These are phyloP conservation scores for Nitzschia putrida DNA, from an alignment of 108 stramenopile species.

Conservation along the genomic window DNA sequence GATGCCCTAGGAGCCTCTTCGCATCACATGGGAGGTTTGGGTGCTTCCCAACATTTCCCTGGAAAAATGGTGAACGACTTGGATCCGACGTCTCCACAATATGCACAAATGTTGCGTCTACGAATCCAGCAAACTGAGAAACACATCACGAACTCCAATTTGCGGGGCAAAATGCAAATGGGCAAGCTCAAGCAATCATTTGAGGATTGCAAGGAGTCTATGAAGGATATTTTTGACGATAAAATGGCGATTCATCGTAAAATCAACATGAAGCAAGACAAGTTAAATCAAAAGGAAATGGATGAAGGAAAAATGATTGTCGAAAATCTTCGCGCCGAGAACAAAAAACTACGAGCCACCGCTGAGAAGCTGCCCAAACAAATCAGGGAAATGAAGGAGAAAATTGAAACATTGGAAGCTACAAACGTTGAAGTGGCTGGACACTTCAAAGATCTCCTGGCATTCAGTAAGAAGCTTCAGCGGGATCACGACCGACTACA, in stretches of 20 bases:
- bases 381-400: constrained; percentile 20
- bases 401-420: constrained; percentile 9
- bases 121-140: constrained; percentile 22
- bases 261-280: constrained; percentile 12
- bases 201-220: constrained; percentile 12
- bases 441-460: constrained; percentile 9
- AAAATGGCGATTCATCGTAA: constrained; percentile 10
- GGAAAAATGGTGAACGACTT: not conserved
- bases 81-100: not conserved
- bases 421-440: constrained; percentile 26
- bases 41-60: too few relatives aligned
- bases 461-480: constrained; percentile 27
- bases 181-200: constrained; percentile 14
- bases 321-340: constrained; percentile 28
- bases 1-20: too few relatives aligned
- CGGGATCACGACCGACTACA: constrained; percentile 23
- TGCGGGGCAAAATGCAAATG: constrained; percentile 11
- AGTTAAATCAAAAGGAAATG: constrained; percentile 23
- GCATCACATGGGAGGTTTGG: too few relatives aligned
- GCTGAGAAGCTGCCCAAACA: constrained; percentile 17
- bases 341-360: constrained; percentile 21
- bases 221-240: constrained; percentile 17
- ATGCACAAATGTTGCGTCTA: not conserved
- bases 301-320: constrained; percentile 21
- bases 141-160: not conserved